Conservation (phyloP, 2,329 filamentous ascomycete species). For the Fusarium hostae region DNA sequence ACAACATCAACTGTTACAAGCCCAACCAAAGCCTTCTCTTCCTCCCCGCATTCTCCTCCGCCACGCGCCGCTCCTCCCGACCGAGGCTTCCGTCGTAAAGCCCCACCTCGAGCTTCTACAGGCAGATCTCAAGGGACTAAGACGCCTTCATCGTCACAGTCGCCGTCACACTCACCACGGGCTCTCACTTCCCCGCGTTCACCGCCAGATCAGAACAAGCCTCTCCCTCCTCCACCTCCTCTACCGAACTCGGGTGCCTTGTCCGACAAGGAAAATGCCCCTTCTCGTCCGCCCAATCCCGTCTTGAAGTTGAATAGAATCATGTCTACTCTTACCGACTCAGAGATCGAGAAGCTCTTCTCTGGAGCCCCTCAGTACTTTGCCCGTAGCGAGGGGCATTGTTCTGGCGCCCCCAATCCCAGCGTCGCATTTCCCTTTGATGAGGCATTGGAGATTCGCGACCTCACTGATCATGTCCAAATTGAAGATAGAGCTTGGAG, state of each 20-base stretch:
- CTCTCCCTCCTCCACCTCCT: conserved; percentile 65
- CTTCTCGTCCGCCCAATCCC: conserved; percentile 51
- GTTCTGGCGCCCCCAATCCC: conserved; percentile 69
- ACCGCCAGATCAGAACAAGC: conserved; percentile 64
- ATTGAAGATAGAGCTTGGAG: conserved; percentile 73
- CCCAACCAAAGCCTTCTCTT: conserved; percentile 3
- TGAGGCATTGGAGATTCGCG: conserved; percentile 67
- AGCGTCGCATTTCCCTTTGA: conserved; percentile 76
- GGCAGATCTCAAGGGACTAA: conserved; percentile 28
- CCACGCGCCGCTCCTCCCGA: conserved; percentile 41
- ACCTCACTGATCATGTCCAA: conserved; percentile 72
- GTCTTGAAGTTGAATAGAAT: conserved; percentile 65
- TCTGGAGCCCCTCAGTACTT: conserved; percentile 81
- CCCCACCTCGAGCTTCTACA: conserved; percentile 35
- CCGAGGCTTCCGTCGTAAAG: conserved; percentile 41
- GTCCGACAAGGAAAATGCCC: conserved; percentile 36
- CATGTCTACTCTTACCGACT: conserved; percentile 68
- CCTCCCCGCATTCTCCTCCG: conserved; percentile 44
- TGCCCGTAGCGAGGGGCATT: conserved; percentile 68
- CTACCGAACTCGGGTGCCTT: conserved; percentile 57
- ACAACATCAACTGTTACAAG: not conserved
- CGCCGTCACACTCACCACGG: conserved; percentile 41
- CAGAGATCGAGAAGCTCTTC: conserved; percentile 76
- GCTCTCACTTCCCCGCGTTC: conserved; percentile 50
- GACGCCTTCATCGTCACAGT: conserved; percentile 37